phyloP scores from a whole-genome alignment of 2,329 filamentous ascomycete species.

The Chalara sp. region DNA sequence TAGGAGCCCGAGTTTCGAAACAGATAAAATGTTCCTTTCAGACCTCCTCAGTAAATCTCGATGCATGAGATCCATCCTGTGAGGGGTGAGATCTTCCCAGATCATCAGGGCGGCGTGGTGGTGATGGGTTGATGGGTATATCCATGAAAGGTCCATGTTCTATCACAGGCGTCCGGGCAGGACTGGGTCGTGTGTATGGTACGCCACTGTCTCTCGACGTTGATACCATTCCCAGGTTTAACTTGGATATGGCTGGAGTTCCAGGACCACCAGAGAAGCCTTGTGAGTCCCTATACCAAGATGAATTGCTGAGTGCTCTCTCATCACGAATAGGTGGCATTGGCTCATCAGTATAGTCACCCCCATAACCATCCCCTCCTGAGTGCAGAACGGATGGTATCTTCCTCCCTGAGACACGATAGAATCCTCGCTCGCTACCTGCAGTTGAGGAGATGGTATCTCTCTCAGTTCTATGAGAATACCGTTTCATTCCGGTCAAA shows the following conservation, averaged over 20 bases:
- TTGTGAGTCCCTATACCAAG: slow-evolving; percentile 48
- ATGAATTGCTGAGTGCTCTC: slow-evolving; percentile 39
- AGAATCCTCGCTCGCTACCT: slow-evolving; percentile 51
- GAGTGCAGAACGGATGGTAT: slow-evolving; percentile 54
- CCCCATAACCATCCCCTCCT: slow-evolving; percentile 58
- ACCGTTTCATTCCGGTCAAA: slow-evolving; percentile 34
- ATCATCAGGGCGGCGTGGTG: slow-evolving; percentile 20
- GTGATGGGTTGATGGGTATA: slow-evolving; percentile 6
- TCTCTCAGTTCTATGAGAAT: slow-evolving; percentile 23
- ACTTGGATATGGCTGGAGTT: slow-evolving; percentile 5
- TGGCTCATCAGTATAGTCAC: slow-evolving; percentile 28
- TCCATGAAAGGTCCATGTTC: slow-evolving; percentile 44
- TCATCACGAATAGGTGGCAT: background rate
- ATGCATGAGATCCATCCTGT: slow-evolving; percentile 37
- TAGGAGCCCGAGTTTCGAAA: no score
- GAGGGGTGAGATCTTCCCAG: slow-evolving; percentile 37
- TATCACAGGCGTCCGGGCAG: slow-evolving; percentile 54
- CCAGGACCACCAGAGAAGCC: slow-evolving; percentile 30
- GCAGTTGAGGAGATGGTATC: slow-evolving; percentile 25
- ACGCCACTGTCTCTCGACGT: slow-evolving; percentile 43
- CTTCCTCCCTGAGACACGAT: slow-evolving; percentile 59
- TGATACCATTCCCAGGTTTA: slow-evolving; percentile 25
- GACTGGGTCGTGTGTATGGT: slow-evolving; percentile 57
- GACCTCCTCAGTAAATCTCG: slow-evolving; percentile 40
- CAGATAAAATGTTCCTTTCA: slow-evolving; percentile 13